Evolutionary conservation across 306 rosid species (phyloP).

Genomic region (Cajanus cajan): DNA sequence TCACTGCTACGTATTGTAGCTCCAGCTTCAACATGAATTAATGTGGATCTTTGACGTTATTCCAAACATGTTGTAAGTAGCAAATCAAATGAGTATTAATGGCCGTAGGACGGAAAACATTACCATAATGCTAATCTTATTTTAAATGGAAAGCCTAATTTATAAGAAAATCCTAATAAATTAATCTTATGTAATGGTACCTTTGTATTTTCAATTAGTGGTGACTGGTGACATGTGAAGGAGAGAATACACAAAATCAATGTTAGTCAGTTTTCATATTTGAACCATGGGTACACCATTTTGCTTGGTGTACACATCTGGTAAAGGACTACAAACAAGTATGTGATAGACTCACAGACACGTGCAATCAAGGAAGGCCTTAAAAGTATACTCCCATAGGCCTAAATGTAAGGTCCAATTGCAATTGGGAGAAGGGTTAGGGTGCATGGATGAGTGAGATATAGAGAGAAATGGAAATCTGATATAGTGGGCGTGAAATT

Average conservation of each 20-base stretch:
- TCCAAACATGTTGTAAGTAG: neutral
- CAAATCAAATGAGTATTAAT: neutral
- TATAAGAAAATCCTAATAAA: neutral
- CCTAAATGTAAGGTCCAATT: neutral
- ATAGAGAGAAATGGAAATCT: too few species aligned
- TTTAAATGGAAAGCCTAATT: neutral
- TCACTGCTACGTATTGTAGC: neutral
- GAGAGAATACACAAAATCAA: neutral
- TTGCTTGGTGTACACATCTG: neutral
- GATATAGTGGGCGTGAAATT: too few species aligned
- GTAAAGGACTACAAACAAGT: neutral
- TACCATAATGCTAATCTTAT: neutral
- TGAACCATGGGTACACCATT: neutral
- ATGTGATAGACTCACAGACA: neutral
- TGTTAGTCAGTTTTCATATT: neutral
- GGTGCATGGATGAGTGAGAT: too few species aligned
- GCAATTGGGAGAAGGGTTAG: too few species aligned
- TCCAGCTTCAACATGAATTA: neutral
- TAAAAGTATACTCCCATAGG: neutral
- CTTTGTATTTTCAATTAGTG: neutral
- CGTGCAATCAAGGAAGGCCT: neutral
- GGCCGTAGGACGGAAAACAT: neutral
- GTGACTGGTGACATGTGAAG: neutral
- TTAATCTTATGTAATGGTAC: neutral
- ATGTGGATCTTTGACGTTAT: neutral